phyloP scores from a whole-genome alignment of 2,329 filamentous ascomycete genomes.

The Verticillium tricorpus region DNA sequence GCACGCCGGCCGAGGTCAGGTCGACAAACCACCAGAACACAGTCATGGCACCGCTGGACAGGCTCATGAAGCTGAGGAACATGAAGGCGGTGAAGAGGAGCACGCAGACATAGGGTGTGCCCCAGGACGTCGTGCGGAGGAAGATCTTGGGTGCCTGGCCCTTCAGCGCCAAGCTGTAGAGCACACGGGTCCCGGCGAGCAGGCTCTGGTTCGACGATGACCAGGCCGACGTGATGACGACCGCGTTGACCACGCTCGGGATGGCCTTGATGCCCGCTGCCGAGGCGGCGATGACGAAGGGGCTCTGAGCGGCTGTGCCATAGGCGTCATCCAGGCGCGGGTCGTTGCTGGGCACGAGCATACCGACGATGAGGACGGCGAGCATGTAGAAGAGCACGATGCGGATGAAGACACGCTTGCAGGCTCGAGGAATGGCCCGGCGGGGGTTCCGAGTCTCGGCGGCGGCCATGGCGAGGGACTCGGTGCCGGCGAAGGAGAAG shows the following conservation, averaged over 20 bases:
- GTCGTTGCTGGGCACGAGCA: slow-evolving; percentile 42
- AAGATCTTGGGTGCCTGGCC: slow-evolving; percentile 54
- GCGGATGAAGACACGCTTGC: slow-evolving; percentile 52
- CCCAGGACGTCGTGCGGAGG: slow-evolving; percentile 53
- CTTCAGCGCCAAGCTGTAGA: slow-evolving; percentile 57
- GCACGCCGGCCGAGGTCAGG: slow-evolving; percentile 56
- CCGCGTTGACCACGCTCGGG: slow-evolving; percentile 69
- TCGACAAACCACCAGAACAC: slow-evolving; percentile 64
- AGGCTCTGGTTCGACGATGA: slow-evolving; percentile 67
- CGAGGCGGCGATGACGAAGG: slow-evolving; percentile 66
- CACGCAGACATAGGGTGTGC: slow-evolving; percentile 53
- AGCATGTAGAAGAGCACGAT: slow-evolving; percentile 49
- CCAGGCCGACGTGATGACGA: slow-evolving; percentile 69
- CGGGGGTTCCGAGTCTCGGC: slow-evolving; percentile 46
- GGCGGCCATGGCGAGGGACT: slow-evolving; percentile 47
- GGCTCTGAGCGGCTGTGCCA: slow-evolving; percentile 45
- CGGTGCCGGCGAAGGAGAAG: slow-evolving; percentile 44
- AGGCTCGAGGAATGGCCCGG: slow-evolving; percentile 43
- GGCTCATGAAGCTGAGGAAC: slow-evolving; percentile 52
- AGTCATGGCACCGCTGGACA: slow-evolving; percentile 53
- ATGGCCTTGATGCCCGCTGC: slow-evolving; percentile 64
- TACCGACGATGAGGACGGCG: slow-evolving; percentile 44
- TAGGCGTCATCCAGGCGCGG: slow-evolving; percentile 32
- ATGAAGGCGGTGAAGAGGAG: slow-evolving; percentile 49
- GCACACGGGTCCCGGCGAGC: slow-evolving; percentile 51